Conservation (phyloP, 768 basidiomycete species). For the Hericium alpestre region DNA sequence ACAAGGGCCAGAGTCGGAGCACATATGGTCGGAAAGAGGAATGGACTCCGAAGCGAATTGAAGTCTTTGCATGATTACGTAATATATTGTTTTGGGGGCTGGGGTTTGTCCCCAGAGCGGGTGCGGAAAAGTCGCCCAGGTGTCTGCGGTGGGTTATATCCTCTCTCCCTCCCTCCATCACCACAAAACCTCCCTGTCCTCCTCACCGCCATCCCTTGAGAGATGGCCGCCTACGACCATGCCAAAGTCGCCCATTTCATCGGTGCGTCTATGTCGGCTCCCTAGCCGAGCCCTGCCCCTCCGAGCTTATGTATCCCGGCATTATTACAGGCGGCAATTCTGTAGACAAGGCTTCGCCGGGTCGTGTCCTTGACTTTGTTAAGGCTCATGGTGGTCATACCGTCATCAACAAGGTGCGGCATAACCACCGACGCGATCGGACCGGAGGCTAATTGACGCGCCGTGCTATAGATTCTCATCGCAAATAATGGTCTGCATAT, state of each 20-base stretch:
- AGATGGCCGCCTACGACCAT: constrained; percentile 38
- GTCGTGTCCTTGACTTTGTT: constrained; percentile 84
- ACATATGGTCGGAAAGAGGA: not conserved
- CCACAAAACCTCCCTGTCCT: not conserved
- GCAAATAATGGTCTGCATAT: constrained; percentile 79
- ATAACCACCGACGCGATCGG: constrained; percentile 1
- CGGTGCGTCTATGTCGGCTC: constrained; percentile 27
- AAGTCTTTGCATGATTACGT: not conserved
- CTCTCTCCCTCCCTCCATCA: not conserved
- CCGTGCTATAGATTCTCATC: constrained; percentile 73
- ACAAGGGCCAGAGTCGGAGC: not conserved
- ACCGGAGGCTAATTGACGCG: not conserved
- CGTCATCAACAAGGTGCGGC: constrained; percentile 88
- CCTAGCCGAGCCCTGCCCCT: not conserved
- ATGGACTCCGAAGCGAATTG: not conserved
- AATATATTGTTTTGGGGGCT: not conserved
- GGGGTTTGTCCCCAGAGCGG: not conserved
- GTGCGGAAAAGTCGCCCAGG: not conserved
- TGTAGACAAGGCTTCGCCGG: constrained; percentile 70
- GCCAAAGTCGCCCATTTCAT: constrained; percentile 55
- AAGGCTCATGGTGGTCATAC: constrained; percentile 89
- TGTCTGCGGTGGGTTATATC: not conserved
- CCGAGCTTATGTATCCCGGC: constrained; percentile 10
- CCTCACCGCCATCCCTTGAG: not conserved
- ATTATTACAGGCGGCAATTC: constrained; percentile 74